phyloP scores from a whole-genome alignment of 2,329 filamentous ascomycete genomes.

The Fusarium sp. region DNA sequence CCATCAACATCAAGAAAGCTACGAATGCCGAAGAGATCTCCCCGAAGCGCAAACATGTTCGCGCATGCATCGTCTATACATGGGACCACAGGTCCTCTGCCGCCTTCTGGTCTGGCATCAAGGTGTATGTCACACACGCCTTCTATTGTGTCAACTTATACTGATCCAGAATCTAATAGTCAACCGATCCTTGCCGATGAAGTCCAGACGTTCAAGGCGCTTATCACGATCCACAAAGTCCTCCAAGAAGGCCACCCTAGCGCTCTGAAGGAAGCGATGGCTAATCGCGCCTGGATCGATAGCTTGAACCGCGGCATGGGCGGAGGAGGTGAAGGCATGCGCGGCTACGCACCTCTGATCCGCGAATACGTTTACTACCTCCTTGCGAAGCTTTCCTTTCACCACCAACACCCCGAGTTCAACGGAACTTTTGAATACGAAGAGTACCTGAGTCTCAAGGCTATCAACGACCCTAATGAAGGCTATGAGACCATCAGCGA shows the following conservation, averaged over 20 bases:
- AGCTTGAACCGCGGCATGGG: slow-evolving; percentile 85
- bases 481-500: slow-evolving; percentile 97
- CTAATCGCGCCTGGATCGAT: slow-evolving; percentile 91
- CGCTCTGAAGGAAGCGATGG: slow-evolving; percentile 87
- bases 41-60: slow-evolving; percentile 90
- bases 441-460: slow-evolving; percentile 97
- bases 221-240: slow-evolving; percentile 97
- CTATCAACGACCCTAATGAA: slow-evolving; percentile 98
- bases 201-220: slow-evolving; percentile 97
- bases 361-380: slow-evolving; percentile 97
- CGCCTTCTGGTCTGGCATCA: slow-evolving; percentile 98
- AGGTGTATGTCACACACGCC: slow-evolving; percentile 77
- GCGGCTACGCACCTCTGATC: slow-evolving; percentile 92
- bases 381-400: slow-evolving; percentile 94
- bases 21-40: slow-evolving; percentile 75
- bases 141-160: slow-evolving; percentile 14
- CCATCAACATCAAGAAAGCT: slow-evolving; percentile 77
- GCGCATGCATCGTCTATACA: slow-evolving; percentile 97
- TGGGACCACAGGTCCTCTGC: slow-evolving; percentile 98
- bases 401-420: slow-evolving; percentile 96
- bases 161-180: slow-evolving; percentile 57
- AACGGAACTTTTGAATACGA: slow-evolving; percentile 99
- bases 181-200: slow-evolving; percentile 99
- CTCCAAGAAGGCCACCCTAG: slow-evolving; percentile 95
- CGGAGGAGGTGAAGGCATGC: slow-evolving; percentile 84